A percentile compares a stretch with the other conserved stretches of the same genome.
Evolutionary conservation across 2,329 filamentous ascomycete species (phyloP).

Genomic region (Apiospora marii): DNA sequence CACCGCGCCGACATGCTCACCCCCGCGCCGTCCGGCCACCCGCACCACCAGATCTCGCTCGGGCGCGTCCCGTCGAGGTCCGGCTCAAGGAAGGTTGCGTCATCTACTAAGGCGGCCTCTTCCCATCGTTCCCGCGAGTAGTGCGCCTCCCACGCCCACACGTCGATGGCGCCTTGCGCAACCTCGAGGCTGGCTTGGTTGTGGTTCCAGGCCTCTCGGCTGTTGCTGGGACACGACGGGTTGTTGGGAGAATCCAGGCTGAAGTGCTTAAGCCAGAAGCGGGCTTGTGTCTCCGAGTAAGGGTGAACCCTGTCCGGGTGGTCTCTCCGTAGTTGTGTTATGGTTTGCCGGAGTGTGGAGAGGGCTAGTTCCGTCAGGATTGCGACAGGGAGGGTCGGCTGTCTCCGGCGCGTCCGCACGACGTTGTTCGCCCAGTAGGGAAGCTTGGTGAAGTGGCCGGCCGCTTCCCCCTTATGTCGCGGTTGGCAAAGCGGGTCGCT

Average conservation of each 20-base stretch:
- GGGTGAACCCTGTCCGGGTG: not conserved
- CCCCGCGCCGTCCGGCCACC: conserved; percentile 16
- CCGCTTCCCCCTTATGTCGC: not conserved
- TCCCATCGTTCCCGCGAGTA: conserved; percentile 3
- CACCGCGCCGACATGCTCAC: not conserved
- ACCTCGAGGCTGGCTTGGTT: not conserved
- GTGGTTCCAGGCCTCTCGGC: not conserved
- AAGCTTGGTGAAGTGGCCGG: conserved; percentile 1
- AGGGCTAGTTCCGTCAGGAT: not conserved
- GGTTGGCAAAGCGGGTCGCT: conserved; percentile 2
- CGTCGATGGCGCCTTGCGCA: not conserved
- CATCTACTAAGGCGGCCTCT: not conserved
- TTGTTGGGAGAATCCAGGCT: not conserved
- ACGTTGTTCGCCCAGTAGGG: conserved; percentile 13
- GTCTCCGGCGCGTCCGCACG: not conserved
- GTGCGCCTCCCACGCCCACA: conserved; percentile 15
- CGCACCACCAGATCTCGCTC: conserved; percentile 11
- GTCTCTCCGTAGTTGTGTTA: not conserved
- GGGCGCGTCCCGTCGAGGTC: conserved; percentile 9
- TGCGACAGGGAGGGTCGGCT: not conserved
- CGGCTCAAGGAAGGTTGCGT: not conserved
- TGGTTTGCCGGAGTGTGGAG: not conserved
- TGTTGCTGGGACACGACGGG: not conserved
- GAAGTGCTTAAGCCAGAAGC: conserved; percentile 18
- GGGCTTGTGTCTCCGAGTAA: conserved; percentile 16